A percentile compares a stretch with the other conserved stretches of the same genome.
These are phyloP conservation scores for Trametes pubescens DNA, from an alignment of 1,284 basidiomycete genomes.

Conservation along the genomic window DNA sequence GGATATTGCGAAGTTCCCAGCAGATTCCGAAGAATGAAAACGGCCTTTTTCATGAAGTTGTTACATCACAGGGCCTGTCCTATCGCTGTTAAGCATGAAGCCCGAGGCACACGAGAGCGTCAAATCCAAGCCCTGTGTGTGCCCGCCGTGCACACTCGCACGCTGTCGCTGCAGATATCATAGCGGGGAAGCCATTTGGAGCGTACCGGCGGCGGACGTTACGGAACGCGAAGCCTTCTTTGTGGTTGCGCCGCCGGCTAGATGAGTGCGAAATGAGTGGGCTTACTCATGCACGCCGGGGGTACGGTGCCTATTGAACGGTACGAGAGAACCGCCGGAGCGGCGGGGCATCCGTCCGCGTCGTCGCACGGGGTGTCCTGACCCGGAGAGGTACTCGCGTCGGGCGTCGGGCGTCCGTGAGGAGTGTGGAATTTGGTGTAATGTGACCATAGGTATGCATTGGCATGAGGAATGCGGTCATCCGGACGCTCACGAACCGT, in stretches of 20 bases:
- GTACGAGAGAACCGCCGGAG: background rate
- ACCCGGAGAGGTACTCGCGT: background rate
- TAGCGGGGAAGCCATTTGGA: background rate
- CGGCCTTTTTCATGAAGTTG: too few relatives aligned
- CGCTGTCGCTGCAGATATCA: background rate
- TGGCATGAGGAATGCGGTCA: background rate
- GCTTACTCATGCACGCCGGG: slow-evolving; percentile 2
- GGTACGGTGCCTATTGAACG: background rate
- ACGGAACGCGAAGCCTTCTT: slow-evolving; percentile 7
- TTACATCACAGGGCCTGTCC: background rate
- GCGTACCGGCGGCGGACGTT: background rate
- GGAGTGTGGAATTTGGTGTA: background rate
- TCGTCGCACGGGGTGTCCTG: background rate
- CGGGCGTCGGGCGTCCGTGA: background rate
- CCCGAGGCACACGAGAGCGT: background rate
- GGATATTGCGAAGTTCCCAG: too few relatives aligned
- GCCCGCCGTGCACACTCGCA: background rate
- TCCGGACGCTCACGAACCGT: background rate
- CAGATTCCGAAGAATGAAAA: too few relatives aligned
- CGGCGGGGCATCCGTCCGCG: background rate
- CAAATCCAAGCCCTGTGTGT: background rate
- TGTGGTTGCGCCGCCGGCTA: background rate
- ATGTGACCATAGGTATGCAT: background rate
- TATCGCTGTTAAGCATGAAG: background rate
- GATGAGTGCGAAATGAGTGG: background rate